Conservation (phyloP, 306 rosid species). For the Lathyrus sativus region DNA sequence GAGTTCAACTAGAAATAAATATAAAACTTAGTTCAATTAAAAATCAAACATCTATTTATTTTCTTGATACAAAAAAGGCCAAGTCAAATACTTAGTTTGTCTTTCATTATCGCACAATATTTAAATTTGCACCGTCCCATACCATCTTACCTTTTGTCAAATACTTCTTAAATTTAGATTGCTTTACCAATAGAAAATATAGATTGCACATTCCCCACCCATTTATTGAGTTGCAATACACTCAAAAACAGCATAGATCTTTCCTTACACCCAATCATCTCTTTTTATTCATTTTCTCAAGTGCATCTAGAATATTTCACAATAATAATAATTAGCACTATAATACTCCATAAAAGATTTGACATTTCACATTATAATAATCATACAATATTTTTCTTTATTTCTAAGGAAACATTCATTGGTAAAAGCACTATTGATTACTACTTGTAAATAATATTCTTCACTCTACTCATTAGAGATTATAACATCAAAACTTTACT, state of each 20-base stretch:
- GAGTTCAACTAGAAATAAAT: too few species aligned
- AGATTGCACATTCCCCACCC: slow-evolving; percentile 72
- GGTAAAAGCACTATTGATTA: slow-evolving; percentile 28
- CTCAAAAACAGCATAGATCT: slow-evolving; percentile 61
- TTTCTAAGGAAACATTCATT: slow-evolving; percentile 49
- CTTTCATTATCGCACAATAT: too few species aligned
- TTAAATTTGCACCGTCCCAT: neutral
- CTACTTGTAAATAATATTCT: slow-evolving; percentile 40
- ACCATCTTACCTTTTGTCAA: slow-evolving; percentile 28
- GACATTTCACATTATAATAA: slow-evolving; percentile 57
- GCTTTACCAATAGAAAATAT: slow-evolving; percentile 65
- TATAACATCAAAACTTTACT: slow-evolving; percentile 44
- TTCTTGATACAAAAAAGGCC: too few species aligned
- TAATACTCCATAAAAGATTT: slow-evolving; percentile 51
- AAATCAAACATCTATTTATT: too few species aligned
- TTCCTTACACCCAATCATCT: slow-evolving; percentile 57
- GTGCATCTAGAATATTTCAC: neutral
- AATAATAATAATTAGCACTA: slow-evolving; percentile 29
- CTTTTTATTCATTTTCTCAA: slow-evolving; percentile 8
- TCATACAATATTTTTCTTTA: slow-evolving; percentile 40
- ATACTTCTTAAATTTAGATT: slow-evolving; percentile 44
- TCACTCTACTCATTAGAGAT: slow-evolving; percentile 38
- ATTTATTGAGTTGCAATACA: slow-evolving; percentile 64
- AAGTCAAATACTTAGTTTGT: neutral
- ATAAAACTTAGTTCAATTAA: too few species aligned